A percentile compares a stretch with the other conserved stretches of the same genome.
Evolutionary conservation across 2,329 filamentous ascomycete species (phyloP).

Genomic region (Pseudogymnoascus pannorum): DNA sequence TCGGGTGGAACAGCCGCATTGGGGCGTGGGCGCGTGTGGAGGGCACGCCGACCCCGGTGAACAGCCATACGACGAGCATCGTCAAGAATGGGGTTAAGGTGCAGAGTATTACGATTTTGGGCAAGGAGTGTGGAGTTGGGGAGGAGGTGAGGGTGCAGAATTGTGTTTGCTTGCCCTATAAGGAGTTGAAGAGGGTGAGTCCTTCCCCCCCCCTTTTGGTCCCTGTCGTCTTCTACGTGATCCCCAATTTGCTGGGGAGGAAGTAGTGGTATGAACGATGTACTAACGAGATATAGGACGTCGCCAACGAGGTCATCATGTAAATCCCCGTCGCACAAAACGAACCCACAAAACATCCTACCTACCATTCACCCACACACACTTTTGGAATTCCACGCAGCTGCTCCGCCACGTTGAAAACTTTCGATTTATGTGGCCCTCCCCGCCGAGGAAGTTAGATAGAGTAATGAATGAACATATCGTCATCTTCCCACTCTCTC

Average conservation of each 20-base stretch:
- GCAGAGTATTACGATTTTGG: slow-evolving; percentile 93
- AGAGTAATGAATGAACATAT: slow-evolving; percentile 6
- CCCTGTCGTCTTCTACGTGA: no score
- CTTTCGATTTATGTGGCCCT: background rate
- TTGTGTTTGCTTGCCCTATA: slow-evolving; percentile 94
- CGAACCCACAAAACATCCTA: no score
- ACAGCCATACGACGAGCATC: slow-evolving; percentile 86
- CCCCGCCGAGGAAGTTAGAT: background rate
- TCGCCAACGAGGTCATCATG: slow-evolving; percentile 87
- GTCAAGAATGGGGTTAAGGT: slow-evolving; percentile 98
- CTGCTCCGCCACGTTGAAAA: background rate
- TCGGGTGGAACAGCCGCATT: slow-evolving; percentile 92
- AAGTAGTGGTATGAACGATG: background rate
- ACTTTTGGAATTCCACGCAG: background rate
- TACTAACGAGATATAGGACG: slow-evolving; percentile 55
- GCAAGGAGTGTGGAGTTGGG: slow-evolving; percentile 89
- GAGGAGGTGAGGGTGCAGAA: slow-evolving; percentile 97
- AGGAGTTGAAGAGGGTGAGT: slow-evolving; percentile 91
- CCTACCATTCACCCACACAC: background rate
- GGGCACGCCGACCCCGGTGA: slow-evolving; percentile 80
- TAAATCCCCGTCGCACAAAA: slow-evolving; percentile 36
- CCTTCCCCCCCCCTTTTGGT: background rate
- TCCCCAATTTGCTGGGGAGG: background rate
- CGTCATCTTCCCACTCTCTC: background rate
- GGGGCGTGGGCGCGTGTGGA: slow-evolving; percentile 98